Percentiles rank a stretch among this genome's conserved stretches.
Evolutionary conservation across 2,329 filamentous ascomycete species (phyloP).

Genomic region (Neonectria neomacrospora): DNA sequence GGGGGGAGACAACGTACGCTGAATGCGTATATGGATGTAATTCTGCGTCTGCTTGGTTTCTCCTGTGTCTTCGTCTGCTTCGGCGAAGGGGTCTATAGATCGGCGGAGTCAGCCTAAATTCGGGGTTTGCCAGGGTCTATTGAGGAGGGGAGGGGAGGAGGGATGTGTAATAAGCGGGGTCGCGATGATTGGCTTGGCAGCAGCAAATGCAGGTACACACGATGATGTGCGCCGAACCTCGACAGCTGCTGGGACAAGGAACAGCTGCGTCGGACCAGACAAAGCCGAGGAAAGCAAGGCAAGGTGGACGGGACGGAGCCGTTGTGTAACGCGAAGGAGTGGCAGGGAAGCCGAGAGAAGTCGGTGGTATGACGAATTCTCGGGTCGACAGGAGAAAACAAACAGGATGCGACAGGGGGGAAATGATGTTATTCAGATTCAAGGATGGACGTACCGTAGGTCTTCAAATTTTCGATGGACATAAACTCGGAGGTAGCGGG

Average conservation of each 20-base stretch:
- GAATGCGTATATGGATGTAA: conserved; percentile 99
- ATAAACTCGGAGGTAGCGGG: conserved; percentile 85
- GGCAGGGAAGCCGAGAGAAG: neutral
- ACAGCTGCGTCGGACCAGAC: neutral
- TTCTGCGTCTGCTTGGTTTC: conserved; percentile 95
- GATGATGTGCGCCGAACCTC: conserved; percentile 18
- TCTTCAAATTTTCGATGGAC: conserved; percentile 99
- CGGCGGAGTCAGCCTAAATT: conserved; percentile 13
- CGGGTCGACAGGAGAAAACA: neutral
- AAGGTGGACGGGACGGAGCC: neutral
- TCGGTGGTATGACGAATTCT: neutral
- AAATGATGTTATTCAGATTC: neutral
- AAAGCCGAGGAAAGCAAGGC: neutral
- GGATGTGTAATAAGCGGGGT: conserved; percentile 29
- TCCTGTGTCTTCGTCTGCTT: conserved; percentile 99
- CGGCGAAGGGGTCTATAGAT: conserved; percentile 96
- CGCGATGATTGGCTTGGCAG: conserved; percentile 30
- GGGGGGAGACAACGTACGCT: conserved; percentile 73
- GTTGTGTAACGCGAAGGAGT: neutral
- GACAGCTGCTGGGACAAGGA: conserved; percentile 8
- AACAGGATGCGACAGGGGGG: neutral
- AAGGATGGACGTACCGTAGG: conserved; percentile 76
- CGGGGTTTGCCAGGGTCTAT: conserved; percentile 1
- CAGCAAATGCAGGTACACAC: conserved; percentile 43
- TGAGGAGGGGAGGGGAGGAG: conserved; percentile 6